phyloP scores from a whole-genome alignment of 768 basidiomycete species.

The Leccinum disarticulatum region DNA sequence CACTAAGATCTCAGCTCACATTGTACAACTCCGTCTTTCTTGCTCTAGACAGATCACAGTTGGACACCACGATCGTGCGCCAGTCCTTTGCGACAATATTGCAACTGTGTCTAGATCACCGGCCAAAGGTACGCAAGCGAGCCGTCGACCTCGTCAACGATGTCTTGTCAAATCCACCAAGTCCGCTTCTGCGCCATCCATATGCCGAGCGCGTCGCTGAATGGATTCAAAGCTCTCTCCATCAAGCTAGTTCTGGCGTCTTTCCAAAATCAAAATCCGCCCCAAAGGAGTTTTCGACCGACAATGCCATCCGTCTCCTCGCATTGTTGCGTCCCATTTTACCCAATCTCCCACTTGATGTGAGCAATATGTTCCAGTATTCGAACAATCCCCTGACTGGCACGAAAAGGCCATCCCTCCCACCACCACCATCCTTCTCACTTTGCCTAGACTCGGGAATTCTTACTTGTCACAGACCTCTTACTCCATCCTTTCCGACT shows the following conservation, averaged over 20 bases:
- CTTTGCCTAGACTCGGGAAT: slow-evolving; percentile 83
- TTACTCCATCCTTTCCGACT: slow-evolving; percentile 81
- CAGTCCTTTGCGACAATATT: slow-evolving; percentile 86
- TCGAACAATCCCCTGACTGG: slow-evolving; percentile 14
- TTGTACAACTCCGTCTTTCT: slow-evolving; percentile 69
- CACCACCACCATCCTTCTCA: slow-evolving; percentile 70
- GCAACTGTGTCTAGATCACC: slow-evolving; percentile 77
- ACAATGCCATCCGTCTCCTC: slow-evolving; percentile 77
- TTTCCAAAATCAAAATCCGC: slow-evolving; percentile 57
- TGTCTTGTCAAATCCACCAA: slow-evolving; percentile 71
- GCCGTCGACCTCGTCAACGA: slow-evolving; percentile 85
- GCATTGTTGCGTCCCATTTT: slow-evolving; percentile 68
- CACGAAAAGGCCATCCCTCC: slow-evolving; percentile 63
- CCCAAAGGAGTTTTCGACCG: slow-evolving; percentile 56
- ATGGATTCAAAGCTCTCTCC: slow-evolving; percentile 69
- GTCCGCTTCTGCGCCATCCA: slow-evolving; percentile 78
- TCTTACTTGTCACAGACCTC: slow-evolving; percentile 86
- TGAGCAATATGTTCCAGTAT: slow-evolving; percentile 40
- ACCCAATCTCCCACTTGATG: slow-evolving; percentile 61
- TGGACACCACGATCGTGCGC: slow-evolving; percentile 66
- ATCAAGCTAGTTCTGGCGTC: slow-evolving; percentile 62
- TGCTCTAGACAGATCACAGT: slow-evolving; percentile 67
- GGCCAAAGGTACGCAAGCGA: slow-evolving; percentile 92
- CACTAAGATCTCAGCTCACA: slow-evolving; percentile 83
- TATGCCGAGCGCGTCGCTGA: slow-evolving; percentile 81